Percentiles rank a stretch among this genome's conserved stretches.
phyloP scores from a whole-genome alignment of 2,329 filamentous ascomycete species.

The Trematosphaeria pertusa region DNA sequence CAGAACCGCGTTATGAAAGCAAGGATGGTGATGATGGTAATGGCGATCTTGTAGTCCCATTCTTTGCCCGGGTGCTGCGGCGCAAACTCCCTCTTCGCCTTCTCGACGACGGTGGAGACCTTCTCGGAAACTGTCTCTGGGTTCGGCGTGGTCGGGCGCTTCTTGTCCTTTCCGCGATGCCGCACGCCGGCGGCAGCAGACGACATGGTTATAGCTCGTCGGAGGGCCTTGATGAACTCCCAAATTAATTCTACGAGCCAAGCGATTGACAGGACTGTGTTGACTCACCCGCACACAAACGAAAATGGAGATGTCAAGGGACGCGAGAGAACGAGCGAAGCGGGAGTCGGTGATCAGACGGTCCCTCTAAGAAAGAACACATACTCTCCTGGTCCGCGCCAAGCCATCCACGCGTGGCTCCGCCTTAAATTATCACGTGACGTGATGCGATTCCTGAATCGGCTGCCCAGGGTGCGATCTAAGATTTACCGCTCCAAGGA shows the following conservation, averaged over 20 bases:
- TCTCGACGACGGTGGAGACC: conserved; percentile 32
- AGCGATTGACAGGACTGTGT: conserved; percentile 4
- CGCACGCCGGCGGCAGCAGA: conserved; percentile 47
- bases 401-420: conserved; percentile 3
- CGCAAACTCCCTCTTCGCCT: conserved; percentile 42
- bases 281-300: conserved; percentile 29
- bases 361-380: conserved; percentile 18
- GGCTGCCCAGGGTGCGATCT: background rate
- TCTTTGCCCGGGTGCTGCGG: conserved; percentile 61
- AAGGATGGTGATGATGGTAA: conserved; percentile 77
- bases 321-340: conserved; percentile 22
- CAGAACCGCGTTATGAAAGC: conserved; percentile 95
- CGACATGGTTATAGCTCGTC: conserved; percentile 42
- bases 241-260: conserved; percentile 19
- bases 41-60: conserved; percentile 82
- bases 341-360: conserved; percentile 22
- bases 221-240: conserved; percentile 32
- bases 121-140: conserved; percentile 30
- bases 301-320: conserved; percentile 21
- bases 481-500: too few species aligned
- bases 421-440: too few species aligned
- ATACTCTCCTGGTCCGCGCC: conserved; percentile 16
- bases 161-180: conserved; percentile 50
- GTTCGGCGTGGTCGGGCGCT: conserved; percentile 46
- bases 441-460: too few species aligned